Evolutionary conservation across 371 early-diverging fungal genomes (phyloP).

Genomic region (Synchytrium microbalum): DNA sequence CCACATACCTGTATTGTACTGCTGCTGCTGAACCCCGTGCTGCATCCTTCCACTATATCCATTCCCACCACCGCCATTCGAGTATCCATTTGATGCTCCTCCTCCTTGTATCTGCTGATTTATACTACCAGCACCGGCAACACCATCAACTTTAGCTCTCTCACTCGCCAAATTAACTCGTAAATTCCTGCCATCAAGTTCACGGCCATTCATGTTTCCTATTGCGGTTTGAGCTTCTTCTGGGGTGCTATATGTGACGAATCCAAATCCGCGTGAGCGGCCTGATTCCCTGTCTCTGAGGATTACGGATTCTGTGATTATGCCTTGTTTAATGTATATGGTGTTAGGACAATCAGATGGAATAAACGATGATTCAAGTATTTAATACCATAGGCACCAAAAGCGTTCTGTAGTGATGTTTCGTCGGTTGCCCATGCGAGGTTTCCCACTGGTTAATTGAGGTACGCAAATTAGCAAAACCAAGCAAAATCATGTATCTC

Average conservation of each 20-base stretch:
- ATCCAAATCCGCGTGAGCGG: slow-evolving; percentile 4
- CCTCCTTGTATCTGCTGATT: not conserved
- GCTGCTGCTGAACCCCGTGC: not conserved
- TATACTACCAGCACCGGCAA: not conserved
- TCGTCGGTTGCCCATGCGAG: not conserved
- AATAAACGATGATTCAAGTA: not conserved
- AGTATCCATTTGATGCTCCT: not conserved
- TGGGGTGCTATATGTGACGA: not conserved
- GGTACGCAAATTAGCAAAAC: no score
- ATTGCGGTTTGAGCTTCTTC: slow-evolving; percentile 4
- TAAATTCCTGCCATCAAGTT: not conserved
- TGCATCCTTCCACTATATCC: not conserved
- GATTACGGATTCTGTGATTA: not conserved
- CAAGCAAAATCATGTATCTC: not conserved
- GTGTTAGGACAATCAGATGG: not conserved
- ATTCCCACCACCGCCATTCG: not conserved
- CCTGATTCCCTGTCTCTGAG: not conserved
- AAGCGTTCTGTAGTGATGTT: not conserved
- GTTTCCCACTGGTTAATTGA: not conserved
- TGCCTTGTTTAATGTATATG: not conserved
- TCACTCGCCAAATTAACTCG: not conserved
- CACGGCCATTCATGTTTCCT: not conserved
- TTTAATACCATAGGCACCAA: not conserved
- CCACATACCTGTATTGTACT: not conserved
- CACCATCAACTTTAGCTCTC: not conserved